These are phyloP conservation scores for Lactarius evosmus DNA, from an alignment of 768 basidiomycete species.

Conservation along the genomic window DNA sequence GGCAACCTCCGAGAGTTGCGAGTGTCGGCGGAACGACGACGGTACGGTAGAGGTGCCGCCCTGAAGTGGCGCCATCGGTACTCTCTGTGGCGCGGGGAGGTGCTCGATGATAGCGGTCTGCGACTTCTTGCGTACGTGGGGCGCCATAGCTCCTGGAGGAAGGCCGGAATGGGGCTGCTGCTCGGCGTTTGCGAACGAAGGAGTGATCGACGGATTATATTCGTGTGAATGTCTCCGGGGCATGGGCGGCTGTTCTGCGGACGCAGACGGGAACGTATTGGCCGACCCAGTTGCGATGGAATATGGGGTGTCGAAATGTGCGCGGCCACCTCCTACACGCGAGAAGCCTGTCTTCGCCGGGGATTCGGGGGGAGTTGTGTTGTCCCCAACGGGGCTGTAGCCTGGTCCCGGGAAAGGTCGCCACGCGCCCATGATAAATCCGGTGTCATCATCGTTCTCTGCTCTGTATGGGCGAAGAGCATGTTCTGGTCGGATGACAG, in stretches of 20 bases:
- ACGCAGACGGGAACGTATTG: constrained; percentile 51
- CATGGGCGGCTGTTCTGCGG: constrained; percentile 44
- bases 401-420: constrained; percentile 61
- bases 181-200: constrained; percentile 26
- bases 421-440: constrained; percentile 96
- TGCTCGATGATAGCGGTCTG: constrained; percentile 85
- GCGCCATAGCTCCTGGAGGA: constrained; percentile 65
- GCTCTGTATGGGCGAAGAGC: constrained; percentile 72
- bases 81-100: constrained; percentile 32
- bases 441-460: constrained; percentile 74
- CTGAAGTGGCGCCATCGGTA: background rate
- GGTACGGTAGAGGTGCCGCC: background rate
- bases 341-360: constrained; percentile 65
- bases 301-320: constrained; percentile 84
- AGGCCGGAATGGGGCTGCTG: constrained; percentile 34
- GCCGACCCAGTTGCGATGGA: constrained; percentile 51
- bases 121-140: constrained; percentile 73
- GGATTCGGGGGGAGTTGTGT: constrained; percentile 29
- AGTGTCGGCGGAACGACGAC: constrained; percentile 20
- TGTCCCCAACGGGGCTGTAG: constrained; percentile 44
- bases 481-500: constrained; percentile 76
- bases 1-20: constrained; percentile 21
- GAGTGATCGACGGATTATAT: constrained; percentile 27
- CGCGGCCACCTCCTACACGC: constrained; percentile 81
- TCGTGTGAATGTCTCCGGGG: constrained; percentile 18